These are phyloP conservation scores for Cryphonectria parasitica DNA, from an alignment of 2,329 filamentous ascomycete genomes.

Conservation along the genomic window DNA sequence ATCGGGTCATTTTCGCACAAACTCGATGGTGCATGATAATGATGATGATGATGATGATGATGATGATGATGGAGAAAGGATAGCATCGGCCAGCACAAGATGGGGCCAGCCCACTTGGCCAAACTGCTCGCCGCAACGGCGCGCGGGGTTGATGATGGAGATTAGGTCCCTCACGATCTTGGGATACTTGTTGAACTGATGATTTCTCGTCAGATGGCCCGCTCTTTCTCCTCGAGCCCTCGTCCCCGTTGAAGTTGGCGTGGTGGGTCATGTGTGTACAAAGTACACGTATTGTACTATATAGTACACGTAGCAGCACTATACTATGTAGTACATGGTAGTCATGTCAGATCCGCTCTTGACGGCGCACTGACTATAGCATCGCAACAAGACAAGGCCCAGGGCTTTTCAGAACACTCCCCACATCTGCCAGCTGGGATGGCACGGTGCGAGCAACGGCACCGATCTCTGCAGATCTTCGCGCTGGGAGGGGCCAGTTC, in stretches of 20 bases:
- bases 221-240: conserved; percentile 5
- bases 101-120: not conserved
- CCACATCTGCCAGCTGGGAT: conserved; percentile 20
- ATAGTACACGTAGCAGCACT: not conserved
- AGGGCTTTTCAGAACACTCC: not conserved
- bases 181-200: conserved; percentile 1
- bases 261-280: not conserved
- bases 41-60: no score
- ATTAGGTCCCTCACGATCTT: conserved; percentile 13
- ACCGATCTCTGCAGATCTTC: conserved; percentile 25
- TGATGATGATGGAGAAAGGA: not conserved
- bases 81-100: not conserved
- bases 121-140: conserved; percentile 6
- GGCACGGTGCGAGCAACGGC: conserved; percentile 26
- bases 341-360: conserved; percentile 5
- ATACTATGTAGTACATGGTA: no score
- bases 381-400: not conserved
- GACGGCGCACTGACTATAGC: conserved; percentile 6
- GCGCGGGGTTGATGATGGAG: conserved; percentile 10
- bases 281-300: not conserved
- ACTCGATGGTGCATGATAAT: not conserved
- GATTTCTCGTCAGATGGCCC: conserved; percentile 10
- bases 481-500: not conserved
- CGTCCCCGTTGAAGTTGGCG: not conserved
- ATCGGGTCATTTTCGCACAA: conserved; percentile 19